These are phyloP conservation scores for Desmodesmus armatus DNA, from an alignment of 139 green algal species.

Conservation along the genomic window DNA sequence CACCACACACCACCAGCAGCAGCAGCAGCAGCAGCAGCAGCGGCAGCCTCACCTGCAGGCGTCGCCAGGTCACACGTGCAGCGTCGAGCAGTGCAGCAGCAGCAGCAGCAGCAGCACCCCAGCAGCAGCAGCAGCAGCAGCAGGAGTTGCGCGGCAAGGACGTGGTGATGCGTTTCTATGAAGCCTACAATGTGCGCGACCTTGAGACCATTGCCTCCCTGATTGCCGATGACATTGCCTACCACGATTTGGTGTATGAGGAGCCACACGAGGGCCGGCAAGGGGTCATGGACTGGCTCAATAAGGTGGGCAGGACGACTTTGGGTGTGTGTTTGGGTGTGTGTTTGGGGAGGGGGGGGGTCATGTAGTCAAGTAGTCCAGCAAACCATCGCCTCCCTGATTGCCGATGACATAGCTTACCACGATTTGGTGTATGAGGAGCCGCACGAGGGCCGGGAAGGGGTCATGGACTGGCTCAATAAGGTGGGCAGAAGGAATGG, in stretches of 20 bases:
- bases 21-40: no score
- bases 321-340: background rate
- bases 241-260: slow-evolving; percentile 79
- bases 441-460: slow-evolving; percentile 67
- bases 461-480: slow-evolving; percentile 70
- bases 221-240: slow-evolving; percentile 72
- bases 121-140: slow-evolving; percentile 29
- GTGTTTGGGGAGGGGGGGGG: no score
- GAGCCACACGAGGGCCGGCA: slow-evolving; percentile 74
- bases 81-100: no score
- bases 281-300: slow-evolving; percentile 70
- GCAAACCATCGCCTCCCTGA: slow-evolving; percentile 60
- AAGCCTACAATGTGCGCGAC: slow-evolving; percentile 78
- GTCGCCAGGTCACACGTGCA: no score
- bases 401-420: slow-evolving; percentile 74
- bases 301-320: slow-evolving; percentile 50
- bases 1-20: no score
- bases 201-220: slow-evolving; percentile 68
- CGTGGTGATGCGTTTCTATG: slow-evolving; percentile 66
- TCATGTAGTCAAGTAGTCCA: no score
- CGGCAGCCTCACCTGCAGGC: no score
- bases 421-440: slow-evolving; percentile 82
- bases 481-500: slow-evolving; percentile 46
- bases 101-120: background rate
- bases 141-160: slow-evolving; percentile 50